These are phyloP conservation scores for Waltergamsia citrina DNA, from an alignment of 2,329 filamentous ascomycete species.

Conservation along the genomic window DNA sequence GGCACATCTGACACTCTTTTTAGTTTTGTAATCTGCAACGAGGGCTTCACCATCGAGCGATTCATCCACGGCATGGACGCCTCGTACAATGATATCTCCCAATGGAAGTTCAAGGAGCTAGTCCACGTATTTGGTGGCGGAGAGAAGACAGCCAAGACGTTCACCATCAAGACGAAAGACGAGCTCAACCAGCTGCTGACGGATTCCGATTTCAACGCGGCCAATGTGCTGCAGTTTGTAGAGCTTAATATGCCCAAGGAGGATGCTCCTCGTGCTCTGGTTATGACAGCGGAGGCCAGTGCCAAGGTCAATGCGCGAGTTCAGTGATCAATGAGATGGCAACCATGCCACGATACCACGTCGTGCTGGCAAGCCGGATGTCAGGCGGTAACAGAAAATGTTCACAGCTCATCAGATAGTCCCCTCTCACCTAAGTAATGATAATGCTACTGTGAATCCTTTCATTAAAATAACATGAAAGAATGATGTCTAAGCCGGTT, in stretches of 20 bases:
- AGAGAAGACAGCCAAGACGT: slow-evolving; percentile 45
- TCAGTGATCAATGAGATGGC: slow-evolving; percentile 10
- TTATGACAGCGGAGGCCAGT: slow-evolving; percentile 60
- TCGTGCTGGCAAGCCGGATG: too few species aligned
- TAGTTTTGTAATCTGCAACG: slow-evolving; percentile 76
- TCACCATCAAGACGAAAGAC: slow-evolving; percentile 58
- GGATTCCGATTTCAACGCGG: slow-evolving; percentile 53
- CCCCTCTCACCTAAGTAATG: too few species aligned
- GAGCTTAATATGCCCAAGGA: slow-evolving; percentile 74
- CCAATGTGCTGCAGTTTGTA: slow-evolving; percentile 55
- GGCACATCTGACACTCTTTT: neutral
- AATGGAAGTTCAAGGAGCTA: slow-evolving; percentile 65
- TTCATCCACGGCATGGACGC: slow-evolving; percentile 78
- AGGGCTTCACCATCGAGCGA: slow-evolving; percentile 84
- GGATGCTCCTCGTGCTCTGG: slow-evolving; percentile 64
- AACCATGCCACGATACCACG: neutral
- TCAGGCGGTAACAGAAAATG: too few species aligned
- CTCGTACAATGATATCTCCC: slow-evolving; percentile 69
- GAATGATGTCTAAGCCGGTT: too few species aligned
- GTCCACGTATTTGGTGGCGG: slow-evolving; percentile 62
- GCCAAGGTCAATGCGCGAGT: slow-evolving; percentile 54
- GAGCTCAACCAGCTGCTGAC: slow-evolving; percentile 58
- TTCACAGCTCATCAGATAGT: too few species aligned
- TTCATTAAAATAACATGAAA: too few species aligned
- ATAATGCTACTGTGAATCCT: too few species aligned